Conservation (phyloP, 257 asterid genomes). For the Anisodus acutangulus region DNA sequence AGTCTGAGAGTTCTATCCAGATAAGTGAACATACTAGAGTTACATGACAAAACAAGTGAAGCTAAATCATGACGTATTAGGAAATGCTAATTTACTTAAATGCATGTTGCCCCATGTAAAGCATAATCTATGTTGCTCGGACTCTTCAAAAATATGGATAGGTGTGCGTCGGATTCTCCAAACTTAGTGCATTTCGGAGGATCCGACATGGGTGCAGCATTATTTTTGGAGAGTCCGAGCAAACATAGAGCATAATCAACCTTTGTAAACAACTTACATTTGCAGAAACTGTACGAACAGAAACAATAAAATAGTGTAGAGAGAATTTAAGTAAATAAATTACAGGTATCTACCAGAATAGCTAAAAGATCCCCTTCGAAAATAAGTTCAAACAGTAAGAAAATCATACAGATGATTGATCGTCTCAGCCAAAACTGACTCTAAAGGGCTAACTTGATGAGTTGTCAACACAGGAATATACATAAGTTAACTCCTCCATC, state of each 20-base stretch:
- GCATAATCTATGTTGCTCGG: neutral
- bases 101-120: neutral
- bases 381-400: neutral
- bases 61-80: neutral
- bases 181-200: too few relatives aligned
- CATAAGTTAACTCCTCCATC: neutral
- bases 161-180: too few relatives aligned
- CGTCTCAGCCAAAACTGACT: neutral
- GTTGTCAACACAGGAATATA: neutral
- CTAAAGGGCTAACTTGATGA: neutral
- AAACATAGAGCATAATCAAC: neutral
- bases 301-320: too few relatives aligned
- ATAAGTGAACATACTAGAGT: neutral
- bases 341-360: too few relatives aligned
- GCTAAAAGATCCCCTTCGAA: neutral
- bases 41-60: constrained; percentile 1
- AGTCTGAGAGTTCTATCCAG: neutral
- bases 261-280: neutral
- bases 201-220: too few relatives aligned
- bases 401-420: neutral
- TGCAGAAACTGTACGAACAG: neutral
- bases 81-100: neutral
- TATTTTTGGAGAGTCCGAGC: too few relatives aligned
- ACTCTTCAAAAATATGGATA: too few relatives aligned
- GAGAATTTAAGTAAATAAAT: too few relatives aligned